Evolutionary conservation across 2,329 filamentous ascomycete species (phyloP), one percentile per base, ranked within the genome.

Genomic region (Laburnicola sp.): DNA sequence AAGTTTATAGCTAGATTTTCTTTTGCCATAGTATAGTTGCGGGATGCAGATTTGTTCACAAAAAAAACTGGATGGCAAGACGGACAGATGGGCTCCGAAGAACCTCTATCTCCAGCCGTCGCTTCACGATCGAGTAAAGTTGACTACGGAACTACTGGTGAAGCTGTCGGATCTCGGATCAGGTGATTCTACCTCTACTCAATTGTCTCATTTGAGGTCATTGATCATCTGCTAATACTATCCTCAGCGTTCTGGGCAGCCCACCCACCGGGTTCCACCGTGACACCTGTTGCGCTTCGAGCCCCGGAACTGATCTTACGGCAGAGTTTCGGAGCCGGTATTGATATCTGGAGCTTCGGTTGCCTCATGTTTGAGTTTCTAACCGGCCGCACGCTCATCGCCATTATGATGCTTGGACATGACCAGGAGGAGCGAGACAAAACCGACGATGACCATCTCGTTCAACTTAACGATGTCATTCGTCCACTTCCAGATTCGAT

Each of bases 301-400:
- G 66, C 60, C 11, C 70, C 62, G 3, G 69, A 73, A 52, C 59
- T 65, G 1, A 66, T 72, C 51, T 63, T 72, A 37, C 61, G 59
- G 1, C 53, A 68, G 27, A 22, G 6, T 5, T 68, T 74, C 60
- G 59, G 63, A 53, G 62, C 55, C 41, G 56, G 60, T 2, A 67
- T 72, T 46, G 68, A 74, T 27, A 57, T 73, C 31, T 74, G 64
- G 72, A 65, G 59, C 46, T 66, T 71, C 34, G 51, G 58, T 9
- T 71, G 67, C 39, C 54, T 71, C n/a, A 22, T 70, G 27, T 70
- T 64, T 50, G 68, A 70, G 53, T 56, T 70, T 30, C 51, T 71
- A 27, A 67, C 65, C 9, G 61, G 68, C 45, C 30, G 35, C 10
- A 4, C 48, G 34, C 51, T 64, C 4, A 64, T 64, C 48, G 49